Evolutionary conservation across 805 yeast species (phyloP).

Genomic region (Zygoascus bituminiphila): DNA sequence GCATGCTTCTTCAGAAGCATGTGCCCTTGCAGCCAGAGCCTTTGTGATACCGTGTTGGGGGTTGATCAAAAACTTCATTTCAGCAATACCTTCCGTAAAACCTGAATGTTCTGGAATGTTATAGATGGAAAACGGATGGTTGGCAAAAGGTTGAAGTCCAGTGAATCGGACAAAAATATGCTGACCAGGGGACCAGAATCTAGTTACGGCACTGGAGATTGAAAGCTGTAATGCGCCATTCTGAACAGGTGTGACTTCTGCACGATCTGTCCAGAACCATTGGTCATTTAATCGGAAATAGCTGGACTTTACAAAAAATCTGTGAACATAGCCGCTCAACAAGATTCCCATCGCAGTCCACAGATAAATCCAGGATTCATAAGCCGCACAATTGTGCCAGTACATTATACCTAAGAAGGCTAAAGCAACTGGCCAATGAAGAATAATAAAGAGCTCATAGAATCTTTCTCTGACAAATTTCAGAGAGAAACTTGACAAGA

Average conservation of each 20-base stretch:
- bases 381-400: constrained; percentile 11
- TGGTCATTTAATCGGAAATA: constrained; percentile 10
- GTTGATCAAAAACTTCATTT: constrained; percentile 35
- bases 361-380: constrained; percentile 16
- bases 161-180: constrained; percentile 16
- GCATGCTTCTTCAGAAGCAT: constrained; percentile 1
- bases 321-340: constrained; percentile 9
- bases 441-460: constrained; percentile 15
- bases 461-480: constrained; percentile 10
- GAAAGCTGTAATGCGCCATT: constrained; percentile 11
- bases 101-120: constrained; percentile 8
- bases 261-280: constrained; percentile 13
- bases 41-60: constrained; percentile 15
- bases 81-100: neutral
- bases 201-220: constrained; percentile 4
- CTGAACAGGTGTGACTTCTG: constrained; percentile 1
- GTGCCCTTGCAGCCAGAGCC: constrained; percentile 9
- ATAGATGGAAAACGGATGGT: constrained; percentile 17
- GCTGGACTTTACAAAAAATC: constrained; percentile 14
- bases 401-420: constrained; percentile 14
- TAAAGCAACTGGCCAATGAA: constrained; percentile 18
- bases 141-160: constrained; percentile 11
- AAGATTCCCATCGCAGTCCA: constrained; percentile 12
- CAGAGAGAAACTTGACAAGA: constrained; percentile 12
- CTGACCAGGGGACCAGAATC: constrained; percentile 17